Conservation (phyloP, 139 green algal genomes). For the Picocystis salinarum region DNA sequence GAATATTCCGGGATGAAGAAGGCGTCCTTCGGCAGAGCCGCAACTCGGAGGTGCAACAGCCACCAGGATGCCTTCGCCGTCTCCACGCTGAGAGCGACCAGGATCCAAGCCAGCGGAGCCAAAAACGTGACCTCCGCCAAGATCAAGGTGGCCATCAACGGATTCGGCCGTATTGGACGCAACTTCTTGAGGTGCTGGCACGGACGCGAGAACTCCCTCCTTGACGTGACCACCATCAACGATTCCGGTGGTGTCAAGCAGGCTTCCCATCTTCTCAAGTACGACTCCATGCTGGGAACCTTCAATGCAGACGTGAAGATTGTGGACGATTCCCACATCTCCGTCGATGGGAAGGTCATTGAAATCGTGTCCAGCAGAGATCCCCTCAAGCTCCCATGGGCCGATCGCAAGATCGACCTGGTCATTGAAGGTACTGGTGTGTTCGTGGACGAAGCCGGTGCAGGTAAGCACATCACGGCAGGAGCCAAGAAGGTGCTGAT, state of each 20-base stretch:
- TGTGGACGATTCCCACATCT: conserved; percentile 69
- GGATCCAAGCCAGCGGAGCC: too few relatives aligned
- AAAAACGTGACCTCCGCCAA: conserved; percentile 7
- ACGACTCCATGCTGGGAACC: conserved; percentile 93
- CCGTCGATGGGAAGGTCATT: conserved; percentile 87
- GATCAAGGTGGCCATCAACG: conserved; percentile 4
- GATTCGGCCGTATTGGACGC: conserved; percentile 6
- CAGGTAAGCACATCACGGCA: conserved; percentile 77
- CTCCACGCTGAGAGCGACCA: too few relatives aligned
- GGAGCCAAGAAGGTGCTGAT: conserved; percentile 99
- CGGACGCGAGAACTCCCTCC: conserved; percentile 14
- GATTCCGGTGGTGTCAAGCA: conserved; percentile 91
- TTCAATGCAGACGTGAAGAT: conserved; percentile 88
- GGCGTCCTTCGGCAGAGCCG: too few relatives aligned
- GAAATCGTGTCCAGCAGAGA: conserved; percentile 83
- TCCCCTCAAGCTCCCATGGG: conserved; percentile 86
- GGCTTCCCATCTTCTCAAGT: conserved; percentile 97
- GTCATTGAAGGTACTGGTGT: conserved; percentile 96
- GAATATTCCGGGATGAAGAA: too few relatives aligned
- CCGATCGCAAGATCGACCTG: conserved; percentile 70
- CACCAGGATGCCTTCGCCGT: too few relatives aligned
- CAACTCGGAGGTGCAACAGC: too few relatives aligned
- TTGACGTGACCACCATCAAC: conserved; percentile 86
- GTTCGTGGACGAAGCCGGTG: conserved; percentile 71
- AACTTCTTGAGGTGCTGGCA: conserved; percentile 9